Base-by-base conservation (phyloP, 495 filamentous ascomycete species). In the Aspergillus coremiiformis region DNA sequence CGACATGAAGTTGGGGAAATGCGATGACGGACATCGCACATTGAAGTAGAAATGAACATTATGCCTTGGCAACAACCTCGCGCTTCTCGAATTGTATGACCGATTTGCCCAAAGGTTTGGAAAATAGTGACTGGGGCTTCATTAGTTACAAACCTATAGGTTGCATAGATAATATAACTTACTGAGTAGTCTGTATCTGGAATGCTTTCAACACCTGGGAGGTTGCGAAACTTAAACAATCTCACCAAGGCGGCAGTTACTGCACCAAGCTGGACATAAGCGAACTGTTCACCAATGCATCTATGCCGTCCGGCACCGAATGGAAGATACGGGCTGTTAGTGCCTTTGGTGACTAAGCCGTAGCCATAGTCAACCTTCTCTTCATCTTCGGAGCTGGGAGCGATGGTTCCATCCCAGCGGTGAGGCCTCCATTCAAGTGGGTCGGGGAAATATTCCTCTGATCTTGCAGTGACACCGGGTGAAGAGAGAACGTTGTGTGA, bases 241-340 rank as follows among this genome's bases (percentile, higher is more conserved):
- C 71, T 66, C 26, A 78, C 72, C 57, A 81, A 50, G 1, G 72
- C 69, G 7, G 73, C 70, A 20, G 72, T 57, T 29, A 81, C 76
- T 12, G 71, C 66, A 27, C 62, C 65, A 45, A 80, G 64, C 35
- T 81, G 76, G 17, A 78, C 64, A 55, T 81, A 80, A 27, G 77
- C 77, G 49, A 79, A 81, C 45, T 77, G 71, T 60, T 81, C 77
- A 20, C 78, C 78, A 49, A 80, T 79, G 52, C 78, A 81, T 32
- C 78, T 71, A 55, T 80, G 78, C 21, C 77, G 67, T 10, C 78
- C 78, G 20, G 76, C 77, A 26, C 78, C 78, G 55, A 80, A 80
- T 11, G 77, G 77, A 43, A 79, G 67, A 56, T 80, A 81, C 1
- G 78, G 75, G 52, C 77, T 79, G 52, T 69, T 74, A 10, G 77